Evolutionary conservation across 2,329 filamentous ascomycete genomes (phyloP).

Genomic region (Nemania sp.): DNA sequence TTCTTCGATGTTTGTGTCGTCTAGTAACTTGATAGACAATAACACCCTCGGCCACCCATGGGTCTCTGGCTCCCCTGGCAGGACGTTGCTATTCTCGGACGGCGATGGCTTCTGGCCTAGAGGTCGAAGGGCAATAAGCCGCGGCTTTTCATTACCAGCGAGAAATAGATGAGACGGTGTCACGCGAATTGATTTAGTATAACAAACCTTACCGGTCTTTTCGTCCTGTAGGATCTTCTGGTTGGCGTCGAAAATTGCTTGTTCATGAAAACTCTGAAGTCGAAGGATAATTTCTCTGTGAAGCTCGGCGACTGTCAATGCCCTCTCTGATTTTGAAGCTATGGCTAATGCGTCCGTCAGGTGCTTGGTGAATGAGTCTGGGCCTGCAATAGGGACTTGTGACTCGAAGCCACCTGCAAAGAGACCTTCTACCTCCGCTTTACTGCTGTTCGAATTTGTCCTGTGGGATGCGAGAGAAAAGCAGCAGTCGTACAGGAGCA

Average conservation of each 20-base stretch:
- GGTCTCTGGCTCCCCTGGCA: neutral
- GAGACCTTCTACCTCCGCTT: neutral
- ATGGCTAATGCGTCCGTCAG: neutral
- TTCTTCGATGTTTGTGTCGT: neutral
- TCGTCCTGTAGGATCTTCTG: neutral
- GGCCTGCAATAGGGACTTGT: slow-evolving; percentile 5
- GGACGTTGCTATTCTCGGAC: no score
- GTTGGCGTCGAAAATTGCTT: neutral
- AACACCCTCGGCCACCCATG: neutral
- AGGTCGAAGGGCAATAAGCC: neutral
- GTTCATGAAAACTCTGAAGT: neutral
- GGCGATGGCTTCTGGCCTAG: neutral
- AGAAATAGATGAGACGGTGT: slow-evolving; percentile 6
- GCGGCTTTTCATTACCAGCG: slow-evolving; percentile 6
- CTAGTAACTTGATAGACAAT: neutral
- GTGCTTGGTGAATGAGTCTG: slow-evolving; percentile 4
- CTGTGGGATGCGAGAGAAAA: neutral
- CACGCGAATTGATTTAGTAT: neutral
- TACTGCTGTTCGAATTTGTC: neutral
- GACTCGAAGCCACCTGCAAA: slow-evolving; percentile 10
- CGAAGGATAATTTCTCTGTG: slow-evolving; percentile 3
- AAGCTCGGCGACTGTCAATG: neutral
- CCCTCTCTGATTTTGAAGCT: neutral
- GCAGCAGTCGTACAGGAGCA: slow-evolving; percentile 8
- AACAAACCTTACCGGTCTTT: neutral